Evolutionary conservation across 2,329 filamentous ascomycete species (phyloP).

Genomic region (Diaporthe ilicicola): DNA sequence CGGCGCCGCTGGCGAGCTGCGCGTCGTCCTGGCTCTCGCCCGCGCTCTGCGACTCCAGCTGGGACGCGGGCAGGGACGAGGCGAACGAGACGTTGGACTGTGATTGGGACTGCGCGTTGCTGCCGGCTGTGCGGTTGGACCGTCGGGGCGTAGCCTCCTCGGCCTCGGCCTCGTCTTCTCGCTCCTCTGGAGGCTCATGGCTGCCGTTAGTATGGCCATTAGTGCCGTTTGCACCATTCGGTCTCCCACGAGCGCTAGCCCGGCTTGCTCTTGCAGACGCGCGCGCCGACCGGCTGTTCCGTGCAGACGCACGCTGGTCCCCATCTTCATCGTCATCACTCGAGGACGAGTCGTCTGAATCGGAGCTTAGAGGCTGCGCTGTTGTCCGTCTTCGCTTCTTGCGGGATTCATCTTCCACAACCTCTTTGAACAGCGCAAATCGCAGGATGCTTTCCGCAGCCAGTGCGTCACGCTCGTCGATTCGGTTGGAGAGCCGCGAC

Average conservation of each 20-base stretch:
- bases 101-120: conserved; percentile 50
- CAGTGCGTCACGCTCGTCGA: conserved; percentile 88
- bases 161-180: conserved; percentile 59
- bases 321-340: conserved; percentile 67
- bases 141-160: conserved; percentile 53
- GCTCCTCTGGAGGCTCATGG: conserved; percentile 50
- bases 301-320: conserved; percentile 45
- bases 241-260: conserved; percentile 35
- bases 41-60: conserved; percentile 59
- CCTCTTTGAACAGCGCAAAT: conserved; percentile 97
- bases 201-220: conserved; percentile 37
- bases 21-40: conserved; percentile 54
- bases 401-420: conserved; percentile 79
- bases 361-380: conserved; percentile 60
- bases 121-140: conserved; percentile 48
- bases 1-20: conserved; percentile 52
- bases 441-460: conserved; percentile 89
- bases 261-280: conserved; percentile 45
- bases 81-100: conserved; percentile 75
- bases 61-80: conserved; percentile 81
- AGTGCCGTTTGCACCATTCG: conserved; percentile 39
- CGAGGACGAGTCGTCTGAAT: conserved; percentile 66
- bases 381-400: conserved; percentile 81
- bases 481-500: conserved; percentile 83
- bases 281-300: conserved; percentile 39